Conservation (phyloP, 2,329 filamentous ascomycete genomes). For the Venturia nashicola region DNA sequence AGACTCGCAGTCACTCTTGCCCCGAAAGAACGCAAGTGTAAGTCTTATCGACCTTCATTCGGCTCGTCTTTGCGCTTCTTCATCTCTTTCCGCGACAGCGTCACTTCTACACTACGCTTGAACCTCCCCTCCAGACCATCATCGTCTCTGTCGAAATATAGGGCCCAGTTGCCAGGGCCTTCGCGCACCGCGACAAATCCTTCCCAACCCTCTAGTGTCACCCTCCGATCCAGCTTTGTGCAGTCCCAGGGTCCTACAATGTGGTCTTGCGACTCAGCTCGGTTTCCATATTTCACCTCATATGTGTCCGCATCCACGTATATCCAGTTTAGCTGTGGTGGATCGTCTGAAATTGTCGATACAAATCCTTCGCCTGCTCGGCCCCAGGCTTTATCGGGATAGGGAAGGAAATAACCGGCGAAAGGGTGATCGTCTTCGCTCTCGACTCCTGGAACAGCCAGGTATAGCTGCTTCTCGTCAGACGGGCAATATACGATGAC, state of each 20-base stretch:
- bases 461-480: background rate
- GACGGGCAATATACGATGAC: background rate
- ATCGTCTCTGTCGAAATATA: constrained; percentile 14
- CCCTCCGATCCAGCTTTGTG: constrained; percentile 13
- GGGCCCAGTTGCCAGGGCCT: constrained; percentile 13
- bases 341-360: constrained; percentile 12
- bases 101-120: constrained; percentile 19
- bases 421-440: constrained; percentile 11
- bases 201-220: constrained; percentile 15
- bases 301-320: constrained; percentile 13
- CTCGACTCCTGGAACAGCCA: constrained; percentile 4
- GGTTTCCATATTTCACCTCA: constrained; percentile 15
- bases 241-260: constrained; percentile 14
- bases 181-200: constrained; percentile 14
- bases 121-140: constrained; percentile 14
- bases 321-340: constrained; percentile 14
- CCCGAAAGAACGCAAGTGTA: too few relatives aligned
- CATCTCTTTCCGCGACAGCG: constrained; percentile 20
- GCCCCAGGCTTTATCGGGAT: constrained; percentile 12
- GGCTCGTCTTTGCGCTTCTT: constrained; percentile 11
- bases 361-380: constrained; percentile 16
- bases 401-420: constrained; percentile 13
- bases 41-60: background rate
- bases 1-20: too few relatives aligned
- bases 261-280: constrained; percentile 12